Base-by-base conservation (phyloP, 257 asterid genomes). In the Solanum medicagineum region DNA sequence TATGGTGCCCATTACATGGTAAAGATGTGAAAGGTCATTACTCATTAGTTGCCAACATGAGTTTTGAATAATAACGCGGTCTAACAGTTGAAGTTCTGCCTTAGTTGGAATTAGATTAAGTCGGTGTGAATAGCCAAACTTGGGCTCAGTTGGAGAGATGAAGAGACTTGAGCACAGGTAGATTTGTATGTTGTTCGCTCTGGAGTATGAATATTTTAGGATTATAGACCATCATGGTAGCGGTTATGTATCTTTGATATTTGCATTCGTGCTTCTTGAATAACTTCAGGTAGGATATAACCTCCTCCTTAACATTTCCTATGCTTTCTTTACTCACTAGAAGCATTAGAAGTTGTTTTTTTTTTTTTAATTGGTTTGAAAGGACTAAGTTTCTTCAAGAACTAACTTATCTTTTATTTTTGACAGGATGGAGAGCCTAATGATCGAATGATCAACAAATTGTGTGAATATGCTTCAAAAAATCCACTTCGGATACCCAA, bases 401-500 rank as follows among this genome's bases (percentile, higher is more conserved):
- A 71, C 87, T 89, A 54, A 82, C 19, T 54, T 73, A 44, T 85
- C 65, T 86, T 53, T 84, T 85, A 56, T 36, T 83, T 87, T 85
- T 90, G 84, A 81, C 92, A 92, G 95, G 94, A 88, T 42, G 95
- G 90, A 85, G 98, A 93, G 85, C 94, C 95, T 29, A 94, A 92
- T 84, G 98, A 94, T 85, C 90, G 98, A 73, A 91, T 89, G 86
- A 91, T 94, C 81, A 84, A 92, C 66, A 94, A 94, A 88, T 87
- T 94, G 90, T 94, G 98, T 86, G 97, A 94, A 86, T 94, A 94
- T 90, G 93, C 90, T 83, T 90, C 97, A 45, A 94, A 88, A 87
- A 94, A 94, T 89, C 98, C 98, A 84, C 90, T 94, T 44, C 93
- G 98, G 36, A 93, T 94, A 65, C 98, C 98, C 56, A 90, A 94